phyloP scores from a whole-genome alignment of 495 filamentous ascomycete genomes.

The Aspergillus egyptiacus region DNA sequence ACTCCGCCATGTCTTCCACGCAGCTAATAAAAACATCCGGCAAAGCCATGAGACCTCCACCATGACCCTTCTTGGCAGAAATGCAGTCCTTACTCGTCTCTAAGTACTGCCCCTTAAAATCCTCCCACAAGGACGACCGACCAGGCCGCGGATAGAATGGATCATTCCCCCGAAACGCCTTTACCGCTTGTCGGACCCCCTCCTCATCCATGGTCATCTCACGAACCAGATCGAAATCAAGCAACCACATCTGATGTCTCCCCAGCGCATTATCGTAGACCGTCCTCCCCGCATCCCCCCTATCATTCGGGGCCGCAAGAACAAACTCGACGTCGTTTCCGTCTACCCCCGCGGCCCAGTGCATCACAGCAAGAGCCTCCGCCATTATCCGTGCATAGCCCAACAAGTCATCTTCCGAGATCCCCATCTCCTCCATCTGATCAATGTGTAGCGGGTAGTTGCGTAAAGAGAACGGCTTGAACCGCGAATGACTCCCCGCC shows the following conservation, averaged over 20 bases:
- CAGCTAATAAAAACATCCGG: conserved; percentile 1
- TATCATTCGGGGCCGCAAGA: conserved; percentile 20
- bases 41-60: neutral
- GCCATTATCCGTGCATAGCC: conserved; percentile 35
- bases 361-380: conserved; percentile 38
- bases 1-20: neutral
- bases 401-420: conserved; percentile 16
- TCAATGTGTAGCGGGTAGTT: conserved; percentile 47
- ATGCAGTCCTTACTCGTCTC: neutral
- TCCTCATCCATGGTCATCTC: conserved; percentile 26
- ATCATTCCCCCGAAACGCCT: conserved; percentile 35
- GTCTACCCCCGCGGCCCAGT: conserved; percentile 41
- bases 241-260: conserved; percentile 32
- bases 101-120: conserved; percentile 22
- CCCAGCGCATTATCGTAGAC: conserved; percentile 11
- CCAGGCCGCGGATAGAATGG: conserved; percentile 35
- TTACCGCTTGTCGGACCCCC: conserved; percentile 29
- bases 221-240: conserved; percentile 43
- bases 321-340: conserved; percentile 50
- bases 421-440: conserved; percentile 38
- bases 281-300: neutral
- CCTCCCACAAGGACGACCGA: conserved; percentile 25
- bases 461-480: conserved; percentile 31
- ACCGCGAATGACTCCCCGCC: neutral
- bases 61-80: neutral